A percentile compares a stretch with the other conserved stretches of the same genome.
Conservation (phyloP, 1,139 yeast genomes). For the Nematodospora anomalae region DNA sequence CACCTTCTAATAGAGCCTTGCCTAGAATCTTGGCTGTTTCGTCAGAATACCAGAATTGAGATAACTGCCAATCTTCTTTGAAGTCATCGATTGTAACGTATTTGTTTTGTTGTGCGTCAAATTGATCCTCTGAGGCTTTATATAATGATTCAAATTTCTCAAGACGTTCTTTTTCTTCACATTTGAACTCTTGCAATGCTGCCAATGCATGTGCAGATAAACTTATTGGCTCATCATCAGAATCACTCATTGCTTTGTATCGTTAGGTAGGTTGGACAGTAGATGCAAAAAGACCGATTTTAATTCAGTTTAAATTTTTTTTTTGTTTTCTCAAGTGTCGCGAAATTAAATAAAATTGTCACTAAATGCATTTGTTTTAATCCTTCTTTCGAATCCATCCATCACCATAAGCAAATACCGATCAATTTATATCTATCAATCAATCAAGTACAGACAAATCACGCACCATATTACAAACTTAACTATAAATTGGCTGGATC, state of each 20-base stretch:
- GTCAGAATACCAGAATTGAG: conserved; percentile 87
- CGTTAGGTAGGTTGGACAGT: too few relatives aligned
- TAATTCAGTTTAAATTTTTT: too few relatives aligned
- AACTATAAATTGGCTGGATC: too few relatives aligned
- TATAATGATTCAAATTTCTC: conserved; percentile 60
- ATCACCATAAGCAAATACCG: not conserved
- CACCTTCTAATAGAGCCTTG: conserved; percentile 71
- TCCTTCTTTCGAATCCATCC: not conserved
- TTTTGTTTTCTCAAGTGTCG: too few relatives aligned
- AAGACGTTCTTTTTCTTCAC: conserved; percentile 61
- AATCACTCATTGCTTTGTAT: conserved; percentile 29
- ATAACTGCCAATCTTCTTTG: conserved; percentile 90
- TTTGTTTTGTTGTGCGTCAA: conserved; percentile 24
- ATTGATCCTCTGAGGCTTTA: conserved; percentile 57
- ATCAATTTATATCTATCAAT: not conserved
- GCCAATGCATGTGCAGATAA: conserved; percentile 74
- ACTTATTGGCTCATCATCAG: conserved; percentile 44
- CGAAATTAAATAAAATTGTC: too few relatives aligned
- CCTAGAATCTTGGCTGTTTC: conserved; percentile 68
- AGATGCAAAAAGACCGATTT: too few relatives aligned
- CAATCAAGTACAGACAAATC: not conserved
- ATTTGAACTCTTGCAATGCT: conserved; percentile 69
- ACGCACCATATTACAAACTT: too few relatives aligned
- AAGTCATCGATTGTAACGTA: conserved; percentile 57
- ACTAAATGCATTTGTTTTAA: too few relatives aligned